Conservation (phyloP, 2,329 filamentous ascomycete genomes). For the Metarhizium rileyi region DNA sequence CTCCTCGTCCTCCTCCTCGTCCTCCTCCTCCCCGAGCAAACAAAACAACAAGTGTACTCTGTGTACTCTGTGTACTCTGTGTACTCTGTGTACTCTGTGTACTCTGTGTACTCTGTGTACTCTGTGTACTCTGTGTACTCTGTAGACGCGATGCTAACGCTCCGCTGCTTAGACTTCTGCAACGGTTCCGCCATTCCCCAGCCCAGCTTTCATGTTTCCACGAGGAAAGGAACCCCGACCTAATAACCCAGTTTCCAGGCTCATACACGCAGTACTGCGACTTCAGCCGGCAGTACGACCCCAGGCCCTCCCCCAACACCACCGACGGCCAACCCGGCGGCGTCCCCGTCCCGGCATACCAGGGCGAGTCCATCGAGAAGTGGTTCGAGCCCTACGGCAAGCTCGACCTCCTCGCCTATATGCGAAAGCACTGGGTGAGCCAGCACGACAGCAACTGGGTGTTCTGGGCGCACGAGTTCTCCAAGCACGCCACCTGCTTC, state of each 20-base stretch:
- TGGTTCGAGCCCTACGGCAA: constrained; percentile 50
- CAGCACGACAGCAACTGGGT: constrained; percentile 44
- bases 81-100: too few relatives aligned
- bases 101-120: too few relatives aligned
- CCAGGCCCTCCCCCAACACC: constrained; percentile 50
- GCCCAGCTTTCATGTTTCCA: too few relatives aligned
- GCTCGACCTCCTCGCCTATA: constrained; percentile 51
- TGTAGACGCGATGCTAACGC: neutral
- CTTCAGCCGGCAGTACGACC: constrained; percentile 54
- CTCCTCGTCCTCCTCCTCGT: neutral
- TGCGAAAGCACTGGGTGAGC: constrained; percentile 56
- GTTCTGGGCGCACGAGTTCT: constrained; percentile 60
- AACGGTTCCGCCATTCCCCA: constrained; percentile 20
- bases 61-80: too few relatives aligned
- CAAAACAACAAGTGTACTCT: too few relatives aligned
- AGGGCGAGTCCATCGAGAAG: constrained; percentile 44
- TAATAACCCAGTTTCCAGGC: constrained; percentile 29
- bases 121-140: too few relatives aligned
- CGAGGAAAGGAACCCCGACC: too few relatives aligned
- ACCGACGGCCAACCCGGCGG: constrained; percentile 46
- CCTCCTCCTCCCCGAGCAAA: neutral
- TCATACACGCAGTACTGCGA: constrained; percentile 61
- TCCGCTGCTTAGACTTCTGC: constrained; percentile 30
- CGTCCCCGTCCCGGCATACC: constrained; percentile 46
- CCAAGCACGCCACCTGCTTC: constrained; percentile 60